phyloP scores from a whole-genome alignment of 1,139 yeast species.

The Meyerozyma athensensis region DNA sequence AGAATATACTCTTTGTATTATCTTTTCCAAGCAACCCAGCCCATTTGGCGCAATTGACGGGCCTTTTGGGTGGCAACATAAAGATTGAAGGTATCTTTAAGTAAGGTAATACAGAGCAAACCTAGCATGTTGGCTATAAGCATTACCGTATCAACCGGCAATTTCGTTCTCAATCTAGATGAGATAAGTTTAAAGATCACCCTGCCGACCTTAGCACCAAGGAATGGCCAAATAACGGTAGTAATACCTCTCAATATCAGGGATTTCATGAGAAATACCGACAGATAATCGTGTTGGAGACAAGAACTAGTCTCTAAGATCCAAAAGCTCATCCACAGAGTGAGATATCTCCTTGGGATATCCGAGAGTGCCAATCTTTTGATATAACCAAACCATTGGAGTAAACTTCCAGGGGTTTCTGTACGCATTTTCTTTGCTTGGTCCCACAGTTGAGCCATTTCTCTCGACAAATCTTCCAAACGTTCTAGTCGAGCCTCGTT shows the following conservation, averaged over 20 bases:
- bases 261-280: conserved; percentile 21
- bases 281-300: conserved; percentile 32
- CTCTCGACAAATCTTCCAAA: conserved; percentile 20
- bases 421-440: background rate
- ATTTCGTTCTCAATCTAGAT: conserved; percentile 12
- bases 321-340: conserved; percentile 9
- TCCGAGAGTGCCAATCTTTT: background rate
- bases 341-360: background rate
- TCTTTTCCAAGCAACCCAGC: conserved; percentile 3
- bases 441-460: background rate
- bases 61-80: conserved; percentile 27
- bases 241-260: conserved; percentile 26
- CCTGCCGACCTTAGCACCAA: conserved; percentile 32
- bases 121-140: conserved; percentile 45
- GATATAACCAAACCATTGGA: conserved; percentile 6
- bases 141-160: conserved; percentile 36
- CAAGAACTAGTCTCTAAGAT: conserved; percentile 29
- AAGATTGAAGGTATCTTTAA: conserved; percentile 35
- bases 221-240: conserved; percentile 39
- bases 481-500: conserved; percentile 19
- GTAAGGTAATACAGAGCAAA: conserved; percentile 30
- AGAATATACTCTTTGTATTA: background rate
- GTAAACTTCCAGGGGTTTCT: background rate
- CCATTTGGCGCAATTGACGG: conserved; percentile 23
- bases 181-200: conserved; percentile 15